Conservation (phyloP, 768 basidiomycete species). For the Lyophyllum atratum region DNA sequence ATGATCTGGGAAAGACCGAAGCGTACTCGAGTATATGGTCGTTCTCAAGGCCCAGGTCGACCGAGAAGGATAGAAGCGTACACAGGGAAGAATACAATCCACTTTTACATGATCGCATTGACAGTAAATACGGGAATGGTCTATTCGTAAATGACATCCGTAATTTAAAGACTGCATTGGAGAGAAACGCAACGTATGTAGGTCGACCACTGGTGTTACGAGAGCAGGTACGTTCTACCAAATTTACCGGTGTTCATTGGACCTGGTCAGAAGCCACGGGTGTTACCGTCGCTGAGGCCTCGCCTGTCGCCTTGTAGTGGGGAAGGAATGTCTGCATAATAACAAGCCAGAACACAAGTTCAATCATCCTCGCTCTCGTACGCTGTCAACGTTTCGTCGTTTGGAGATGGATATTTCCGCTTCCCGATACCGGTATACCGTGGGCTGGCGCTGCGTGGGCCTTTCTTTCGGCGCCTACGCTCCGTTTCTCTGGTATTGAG, state of each 20-base stretch:
- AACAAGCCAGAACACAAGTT: background rate
- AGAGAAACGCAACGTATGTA: background rate
- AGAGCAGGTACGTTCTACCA: background rate
- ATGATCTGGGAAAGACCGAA: background rate
- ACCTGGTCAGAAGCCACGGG: no score
- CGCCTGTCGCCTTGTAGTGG: background rate
- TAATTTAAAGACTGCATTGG: background rate
- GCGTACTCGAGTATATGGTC: background rate
- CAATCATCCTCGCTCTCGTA: constrained; percentile 12
- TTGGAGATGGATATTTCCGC: constrained; percentile 8
- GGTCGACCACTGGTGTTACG: background rate
- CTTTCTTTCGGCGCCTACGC: constrained; percentile 49
- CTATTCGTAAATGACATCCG: background rate
- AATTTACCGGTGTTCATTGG: background rate
- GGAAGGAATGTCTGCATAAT: background rate
- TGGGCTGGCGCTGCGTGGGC: constrained; percentile 24
- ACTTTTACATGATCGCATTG: background rate
- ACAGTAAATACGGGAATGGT: no score
- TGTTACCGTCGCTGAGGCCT: no score
- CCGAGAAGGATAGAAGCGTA: background rate
- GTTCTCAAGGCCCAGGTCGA: background rate
- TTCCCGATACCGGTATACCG: constrained; percentile 3
- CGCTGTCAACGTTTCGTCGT: background rate
- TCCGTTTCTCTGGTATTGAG: constrained; percentile 62
- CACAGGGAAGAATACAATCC: background rate